phyloP scores from a whole-genome alignment of 345 rosid species.

The Heritiera fomes region DNA sequence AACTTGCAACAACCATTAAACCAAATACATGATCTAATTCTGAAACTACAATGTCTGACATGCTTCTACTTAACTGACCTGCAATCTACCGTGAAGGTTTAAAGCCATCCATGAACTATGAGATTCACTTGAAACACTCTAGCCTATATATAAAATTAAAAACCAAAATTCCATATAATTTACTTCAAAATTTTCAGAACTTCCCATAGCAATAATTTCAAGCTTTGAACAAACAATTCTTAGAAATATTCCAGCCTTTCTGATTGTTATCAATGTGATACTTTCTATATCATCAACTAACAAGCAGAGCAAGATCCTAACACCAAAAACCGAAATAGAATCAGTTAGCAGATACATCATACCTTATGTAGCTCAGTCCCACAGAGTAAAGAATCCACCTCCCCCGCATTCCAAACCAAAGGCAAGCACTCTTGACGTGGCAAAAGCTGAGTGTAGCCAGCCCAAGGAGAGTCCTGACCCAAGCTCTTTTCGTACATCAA shows the following conservation, averaged over 20 bases:
- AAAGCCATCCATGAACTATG: neutral
- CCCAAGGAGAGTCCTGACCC: conserved; percentile 69
- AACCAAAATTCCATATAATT: neutral
- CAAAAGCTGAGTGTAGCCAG: conserved; percentile 70
- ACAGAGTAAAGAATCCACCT: conserved; percentile 59
- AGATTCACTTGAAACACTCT: neutral
- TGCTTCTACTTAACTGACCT: neutral
- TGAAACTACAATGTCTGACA: neutral
- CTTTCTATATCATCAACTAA: neutral
- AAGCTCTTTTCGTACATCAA: conserved; percentile 83
- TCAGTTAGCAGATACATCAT: neutral
- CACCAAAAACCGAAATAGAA: neutral
- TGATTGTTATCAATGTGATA: neutral
- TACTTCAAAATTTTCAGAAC: neutral
- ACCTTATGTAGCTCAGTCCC: conserved; percentile 96
- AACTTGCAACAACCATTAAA: neutral
- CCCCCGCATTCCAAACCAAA: conserved; percentile 59
- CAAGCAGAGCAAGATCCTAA: neutral
- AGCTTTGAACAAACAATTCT: neutral
- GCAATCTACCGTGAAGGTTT: neutral
- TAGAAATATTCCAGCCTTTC: neutral
- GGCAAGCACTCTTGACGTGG: conserved; percentile 67
- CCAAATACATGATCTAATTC: neutral
- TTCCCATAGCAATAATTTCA: neutral
- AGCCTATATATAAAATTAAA: neutral